Conservation (phyloP, 345 rosid genomes). For the Geranium rotundifolium region DNA sequence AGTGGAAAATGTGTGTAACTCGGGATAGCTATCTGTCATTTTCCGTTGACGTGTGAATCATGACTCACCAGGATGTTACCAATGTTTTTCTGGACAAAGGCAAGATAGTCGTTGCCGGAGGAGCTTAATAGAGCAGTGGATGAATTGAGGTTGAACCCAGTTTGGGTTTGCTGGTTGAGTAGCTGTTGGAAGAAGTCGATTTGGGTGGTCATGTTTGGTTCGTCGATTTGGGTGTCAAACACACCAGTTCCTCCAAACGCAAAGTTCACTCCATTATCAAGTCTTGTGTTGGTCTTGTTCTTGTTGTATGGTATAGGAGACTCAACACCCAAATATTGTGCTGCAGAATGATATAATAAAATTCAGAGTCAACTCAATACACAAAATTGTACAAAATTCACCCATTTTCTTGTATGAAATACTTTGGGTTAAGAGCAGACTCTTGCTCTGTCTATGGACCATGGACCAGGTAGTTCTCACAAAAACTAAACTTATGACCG, state of each 20-base stretch:
- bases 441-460: too few species aligned
- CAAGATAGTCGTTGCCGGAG: constrained; percentile 41
- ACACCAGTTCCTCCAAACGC: constrained; percentile 49
- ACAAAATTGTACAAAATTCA: too few species aligned
- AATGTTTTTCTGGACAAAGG: constrained; percentile 6
- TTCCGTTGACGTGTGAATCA: neutral
- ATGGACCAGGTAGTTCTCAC: too few species aligned
- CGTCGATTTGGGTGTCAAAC: constrained; percentile 21
- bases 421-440: too few species aligned
- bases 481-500: too few species aligned
- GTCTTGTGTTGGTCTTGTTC: constrained; percentile 11
- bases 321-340: constrained; percentile 20
- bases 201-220: constrained; percentile 41
- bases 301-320: constrained; percentile 19
- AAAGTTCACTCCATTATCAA: constrained; percentile 30
- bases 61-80: constrained; percentile 17
- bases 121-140: constrained; percentile 28
- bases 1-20: too few species aligned
- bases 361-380: too few species aligned
- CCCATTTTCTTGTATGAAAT: too few species aligned
- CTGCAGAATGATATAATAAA: too few species aligned
- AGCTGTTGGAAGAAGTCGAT: constrained; percentile 22
- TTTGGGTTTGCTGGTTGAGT: constrained; percentile 15
- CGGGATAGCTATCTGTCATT: too few species aligned
- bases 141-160: constrained; percentile 17